phyloP scores from a whole-genome alignment of 495 filamentous ascomycete genomes.

The Xylaria palmicola region DNA sequence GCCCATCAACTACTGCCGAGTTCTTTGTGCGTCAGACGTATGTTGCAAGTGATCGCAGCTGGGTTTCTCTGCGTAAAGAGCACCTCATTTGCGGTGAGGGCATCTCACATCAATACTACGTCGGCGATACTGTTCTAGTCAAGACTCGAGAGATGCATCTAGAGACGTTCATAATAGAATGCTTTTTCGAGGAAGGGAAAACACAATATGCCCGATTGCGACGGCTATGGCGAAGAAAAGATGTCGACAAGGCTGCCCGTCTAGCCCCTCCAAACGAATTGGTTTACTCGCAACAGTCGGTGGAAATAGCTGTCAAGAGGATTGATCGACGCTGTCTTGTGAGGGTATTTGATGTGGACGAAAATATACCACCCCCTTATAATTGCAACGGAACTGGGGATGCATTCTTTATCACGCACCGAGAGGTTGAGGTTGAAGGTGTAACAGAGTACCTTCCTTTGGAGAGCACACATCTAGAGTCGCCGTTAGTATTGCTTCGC shows the following conservation, averaged over 20 bases:
- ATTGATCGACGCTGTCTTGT: constrained; percentile 59
- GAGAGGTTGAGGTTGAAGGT: constrained; percentile 21
- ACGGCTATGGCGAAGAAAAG: constrained; percentile 43
- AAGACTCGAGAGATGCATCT: constrained; percentile 27
- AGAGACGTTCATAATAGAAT: constrained; percentile 57
- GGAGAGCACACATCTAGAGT: constrained; percentile 24
- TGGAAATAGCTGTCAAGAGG: constrained; percentile 34
- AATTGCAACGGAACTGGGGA: constrained; percentile 61
- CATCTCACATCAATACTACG: constrained; percentile 24
- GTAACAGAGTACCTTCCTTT: constrained; percentile 23
- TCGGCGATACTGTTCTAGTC: constrained; percentile 59
- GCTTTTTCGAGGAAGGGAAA: constrained; percentile 35
- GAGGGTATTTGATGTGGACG: constrained; percentile 46
- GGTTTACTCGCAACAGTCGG: constrained; percentile 52
- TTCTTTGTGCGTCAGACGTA: constrained; percentile 70
- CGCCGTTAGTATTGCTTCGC: constrained; percentile 44
- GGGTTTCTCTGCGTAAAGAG: constrained; percentile 51
- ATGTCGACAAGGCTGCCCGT: constrained; percentile 35
- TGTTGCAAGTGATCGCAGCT: constrained; percentile 46
- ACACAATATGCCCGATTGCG: constrained; percentile 40
- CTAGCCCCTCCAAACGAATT: constrained; percentile 62
- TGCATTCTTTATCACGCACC: constrained; percentile 57
- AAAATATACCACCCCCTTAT: constrained; percentile 61
- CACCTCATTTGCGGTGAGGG: constrained; percentile 42
- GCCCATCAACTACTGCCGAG: constrained; percentile 41